Base-by-base conservation (phyloP, 2,329 filamentous ascomycete species). In the Botryotinia narcissicola region DNA sequence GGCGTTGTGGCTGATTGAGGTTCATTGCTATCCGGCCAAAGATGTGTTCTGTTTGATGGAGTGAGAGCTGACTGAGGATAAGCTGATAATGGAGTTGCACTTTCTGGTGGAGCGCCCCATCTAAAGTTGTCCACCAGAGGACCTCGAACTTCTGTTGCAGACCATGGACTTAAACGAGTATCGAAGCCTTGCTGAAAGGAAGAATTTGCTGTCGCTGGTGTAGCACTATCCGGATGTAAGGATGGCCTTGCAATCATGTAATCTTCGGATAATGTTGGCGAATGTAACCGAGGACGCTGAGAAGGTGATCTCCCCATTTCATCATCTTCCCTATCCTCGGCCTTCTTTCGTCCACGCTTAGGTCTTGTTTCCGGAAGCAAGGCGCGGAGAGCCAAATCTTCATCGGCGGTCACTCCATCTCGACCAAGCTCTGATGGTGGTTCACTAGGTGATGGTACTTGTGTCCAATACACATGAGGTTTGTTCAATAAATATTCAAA, bases 401-500 rank as follows among this genome's bases (percentile, higher is more conserved):
- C 95, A 81, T 97, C 94, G 3, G 94, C 83, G 1, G 91, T 87
- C 1, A 98, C 93, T 10, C 93, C 94, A 82, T 97, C 95, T 62
- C 95, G 89, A 25, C 89, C 89, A 46, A 88, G 86, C 57, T 90
- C 86, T 40, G 88, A 87, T 51, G 91, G 85, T 3, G 91, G 89
- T 71, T 90, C 88, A 44, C 88, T 85, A 22, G 87, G 86, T 9
- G 86, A 84, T 0, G 94, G 94, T 37, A 97, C 87, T 51, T 93
- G 88, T 25, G 88, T 90, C 85, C 92, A 97, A 82, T 98, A 98
- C 0, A 89, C 83, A 81, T 97, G 94, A 40, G 88, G 85, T 76
- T 94, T 94, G 67, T 90, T 89, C 75, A 95, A 86, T 32, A 97
- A 88, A 81, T 94, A 98, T 81, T 97, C 94, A 79, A 97, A 98